phyloP scores from a whole-genome alignment of 805 yeast species.

The Alloascoidea hylecoeti region DNA sequence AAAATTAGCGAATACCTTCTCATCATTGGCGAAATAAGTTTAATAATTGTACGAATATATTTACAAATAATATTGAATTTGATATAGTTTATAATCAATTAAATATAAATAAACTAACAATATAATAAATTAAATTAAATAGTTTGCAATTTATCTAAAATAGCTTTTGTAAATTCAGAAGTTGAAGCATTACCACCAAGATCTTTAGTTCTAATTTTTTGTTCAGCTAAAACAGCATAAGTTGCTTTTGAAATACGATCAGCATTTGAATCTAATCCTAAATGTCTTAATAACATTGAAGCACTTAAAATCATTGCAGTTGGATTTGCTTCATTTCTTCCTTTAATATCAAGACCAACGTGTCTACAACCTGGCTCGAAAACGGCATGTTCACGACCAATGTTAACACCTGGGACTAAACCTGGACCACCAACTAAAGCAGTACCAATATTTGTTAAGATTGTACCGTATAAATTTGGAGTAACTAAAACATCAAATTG shows the following conservation, averaged over 20 bases:
- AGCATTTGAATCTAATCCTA: slow-evolving; percentile 77
- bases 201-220: slow-evolving; percentile 74
- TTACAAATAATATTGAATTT: too few species aligned
- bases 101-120: too few species aligned
- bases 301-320: slow-evolving; percentile 93
- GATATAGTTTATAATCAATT: too few species aligned
- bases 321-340: slow-evolving; percentile 93
- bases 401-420: slow-evolving; percentile 95
- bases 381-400: slow-evolving; percentile 94
- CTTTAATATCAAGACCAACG: slow-evolving; percentile 94
- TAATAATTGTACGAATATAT: too few species aligned
- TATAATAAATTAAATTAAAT: slow-evolving; percentile 5
- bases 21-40: too few species aligned
- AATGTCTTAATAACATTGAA: slow-evolving; percentile 85
- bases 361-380: slow-evolving; percentile 99
- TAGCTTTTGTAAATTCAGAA: slow-evolving; percentile 88
- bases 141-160: slow-evolving; percentile 51
- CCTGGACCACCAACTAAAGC: slow-evolving; percentile 98
- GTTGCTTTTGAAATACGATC: slow-evolving; percentile 83
- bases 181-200: slow-evolving; percentile 86
- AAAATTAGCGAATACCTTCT: too few species aligned
- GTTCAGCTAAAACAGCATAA: slow-evolving; percentile 80
- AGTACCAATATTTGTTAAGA: slow-evolving; percentile 95
- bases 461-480: slow-evolving; percentile 97
- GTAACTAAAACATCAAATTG: slow-evolving; percentile 97